Evolutionary conservation across 2,329 filamentous ascomycete species (phyloP), one percentile per base, ranked within the genome.

Genomic region (Verticillium longisporum): DNA sequence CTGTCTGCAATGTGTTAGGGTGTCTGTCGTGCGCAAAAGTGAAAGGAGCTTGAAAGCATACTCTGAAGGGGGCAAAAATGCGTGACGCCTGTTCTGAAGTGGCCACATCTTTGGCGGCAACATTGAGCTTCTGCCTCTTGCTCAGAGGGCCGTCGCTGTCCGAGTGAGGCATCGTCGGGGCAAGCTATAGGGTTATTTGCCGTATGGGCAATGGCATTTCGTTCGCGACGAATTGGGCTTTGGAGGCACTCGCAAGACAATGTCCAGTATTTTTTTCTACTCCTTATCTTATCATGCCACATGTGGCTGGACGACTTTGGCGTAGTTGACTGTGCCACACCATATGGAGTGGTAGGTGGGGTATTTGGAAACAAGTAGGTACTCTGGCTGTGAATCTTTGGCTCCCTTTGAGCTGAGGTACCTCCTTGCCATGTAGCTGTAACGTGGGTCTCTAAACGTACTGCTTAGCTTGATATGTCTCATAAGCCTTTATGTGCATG

Each of bases 61-160:
- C 92, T 74, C 95, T 82, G 77, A 94, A 98, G 1, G 95, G 94
- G 68, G 93, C 90, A 80, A 99, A 98, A 67, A 98, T 92, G 71
- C 87, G 86, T 11, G 93, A 96, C 61, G 83, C 82, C 69, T 78
- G 73, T 60, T 69, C 66, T 66, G 79, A 70, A 55, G 75, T 66
- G 69, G 74, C 58, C 61, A 74, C 70, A 59, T 71, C 66, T 63
- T 75, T 77, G 61, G 72, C 68, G 61, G 71, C 70, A 63, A 80
- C 75, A 64, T 78, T 75, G 62, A 86, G 77, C 77, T 89, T 92
- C 75, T 92, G 90, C 65, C 92, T 87, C 80, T 97, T 97, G 62
- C 82, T 82, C 67, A 89, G 75, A 60, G 87, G 90, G 62, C 80
- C 77, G 67, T 87, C 84, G 66, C 80, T 77, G 61, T 83, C 81